These are phyloP conservation scores for Candida succiphila DNA, from an alignment of 805 yeast genomes.

Conservation along the genomic window DNA sequence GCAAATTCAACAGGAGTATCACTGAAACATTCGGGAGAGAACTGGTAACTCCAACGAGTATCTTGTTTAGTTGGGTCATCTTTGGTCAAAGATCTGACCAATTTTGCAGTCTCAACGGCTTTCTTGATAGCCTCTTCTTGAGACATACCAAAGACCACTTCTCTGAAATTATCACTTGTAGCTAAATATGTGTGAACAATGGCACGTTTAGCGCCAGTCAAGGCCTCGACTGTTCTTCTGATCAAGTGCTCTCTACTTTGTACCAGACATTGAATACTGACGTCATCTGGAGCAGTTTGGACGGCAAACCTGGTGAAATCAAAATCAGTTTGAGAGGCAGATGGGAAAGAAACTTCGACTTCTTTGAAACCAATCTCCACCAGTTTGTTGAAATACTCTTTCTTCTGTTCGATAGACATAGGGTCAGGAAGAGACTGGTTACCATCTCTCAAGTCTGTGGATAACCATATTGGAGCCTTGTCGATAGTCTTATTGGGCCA, in stretches of 20 bases:
- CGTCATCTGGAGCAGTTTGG: conserved; percentile 70
- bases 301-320: conserved; percentile 77
- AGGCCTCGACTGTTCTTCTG: conserved; percentile 64
- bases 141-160: conserved; percentile 66
- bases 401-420: conserved; percentile 66
- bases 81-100: conserved; percentile 60
- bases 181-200: conserved; percentile 68
- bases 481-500: conserved; percentile 64
- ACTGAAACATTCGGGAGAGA: conserved; percentile 71
- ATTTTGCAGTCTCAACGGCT: conserved; percentile 62
- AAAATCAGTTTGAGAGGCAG: conserved; percentile 76
- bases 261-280: conserved; percentile 60
- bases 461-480: conserved; percentile 73
- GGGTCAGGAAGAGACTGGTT: conserved; percentile 79
- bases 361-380: conserved; percentile 70
- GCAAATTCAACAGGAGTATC: conserved; percentile 71
- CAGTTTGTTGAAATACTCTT: conserved; percentile 64
- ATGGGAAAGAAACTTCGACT: conserved; percentile 73
- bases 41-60: conserved; percentile 64
- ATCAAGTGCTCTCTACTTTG: conserved; percentile 72
- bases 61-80: conserved; percentile 58
- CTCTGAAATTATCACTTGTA: conserved; percentile 66
- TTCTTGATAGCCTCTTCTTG: conserved; percentile 55
- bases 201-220: conserved; percentile 65
- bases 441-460: conserved; percentile 75